Evolutionary conservation across 1,139 yeast species (phyloP).

Genomic region (Geotrichum reessii): DNA sequence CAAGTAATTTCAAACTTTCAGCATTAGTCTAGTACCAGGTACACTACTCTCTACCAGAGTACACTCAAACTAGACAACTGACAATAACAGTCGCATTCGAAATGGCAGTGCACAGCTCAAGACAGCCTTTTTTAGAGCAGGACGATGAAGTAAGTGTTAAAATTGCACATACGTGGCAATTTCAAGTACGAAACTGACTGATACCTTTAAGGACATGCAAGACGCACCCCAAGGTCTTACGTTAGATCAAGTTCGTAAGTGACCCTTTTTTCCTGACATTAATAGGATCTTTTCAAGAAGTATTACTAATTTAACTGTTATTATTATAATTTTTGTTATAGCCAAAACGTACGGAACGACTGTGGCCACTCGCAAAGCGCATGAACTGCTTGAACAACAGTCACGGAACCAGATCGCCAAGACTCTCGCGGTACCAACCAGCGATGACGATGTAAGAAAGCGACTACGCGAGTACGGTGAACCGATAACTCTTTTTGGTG

Average conservation of each 20-base stretch:
- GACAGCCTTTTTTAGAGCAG: constrained; percentile 12
- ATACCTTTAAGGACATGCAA: constrained; percentile 12
- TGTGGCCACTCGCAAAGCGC: constrained; percentile 20
- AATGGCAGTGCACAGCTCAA: constrained; percentile 7
- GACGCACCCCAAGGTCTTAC: constrained; percentile 13
- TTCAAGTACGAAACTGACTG: neutral
- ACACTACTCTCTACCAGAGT: neutral
- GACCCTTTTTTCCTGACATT: neutral
- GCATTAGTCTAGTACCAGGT: neutral
- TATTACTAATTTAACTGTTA: neutral
- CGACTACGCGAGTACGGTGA: constrained; percentile 49
- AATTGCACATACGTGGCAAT: neutral
- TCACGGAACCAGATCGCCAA: constrained; percentile 26
- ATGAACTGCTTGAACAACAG: constrained; percentile 27
- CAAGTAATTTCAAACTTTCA: neutral
- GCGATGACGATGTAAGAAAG: constrained; percentile 54
- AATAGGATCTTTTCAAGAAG: neutral
- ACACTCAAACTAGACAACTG: neutral
- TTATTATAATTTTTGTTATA: neutral
- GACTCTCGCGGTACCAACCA: constrained; percentile 48
- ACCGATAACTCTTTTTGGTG: constrained; percentile 57
- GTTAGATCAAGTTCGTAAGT: constrained; percentile 19
- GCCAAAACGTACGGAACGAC: constrained; percentile 15
- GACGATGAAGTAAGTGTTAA: constrained; percentile 15
- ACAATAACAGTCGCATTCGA: neutral